A percentile compares a stretch with the other conserved stretches of the same genome.
Evolutionary conservation across 768 basidiomycete genomes (phyloP).

Genomic region (Leccinum olivaceopallidum): DNA sequence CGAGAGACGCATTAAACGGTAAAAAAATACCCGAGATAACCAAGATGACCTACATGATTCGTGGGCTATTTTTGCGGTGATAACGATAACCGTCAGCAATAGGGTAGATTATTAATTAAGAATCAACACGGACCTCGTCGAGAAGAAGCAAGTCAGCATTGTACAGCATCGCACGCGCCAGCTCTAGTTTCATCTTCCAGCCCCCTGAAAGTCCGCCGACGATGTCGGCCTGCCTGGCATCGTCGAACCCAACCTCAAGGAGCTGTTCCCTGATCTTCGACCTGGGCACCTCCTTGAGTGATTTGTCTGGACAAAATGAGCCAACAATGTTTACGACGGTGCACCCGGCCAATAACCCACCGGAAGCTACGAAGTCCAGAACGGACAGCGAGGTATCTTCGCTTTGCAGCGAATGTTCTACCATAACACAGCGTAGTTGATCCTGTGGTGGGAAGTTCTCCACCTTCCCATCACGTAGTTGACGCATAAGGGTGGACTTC

Average conservation of each 20-base stretch:
- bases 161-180: slow-evolving; percentile 95
- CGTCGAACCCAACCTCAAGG: slow-evolving; percentile 88
- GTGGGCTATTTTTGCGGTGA: slow-evolving; percentile 61
- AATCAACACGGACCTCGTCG: slow-evolving; percentile 63
- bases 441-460: slow-evolving; percentile 94
- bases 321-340: not conserved
- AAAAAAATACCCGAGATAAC: slow-evolving; percentile 18
- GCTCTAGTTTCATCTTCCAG: slow-evolving; percentile 99
- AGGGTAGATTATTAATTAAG: slow-evolving; percentile 22
- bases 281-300: slow-evolving; percentile 59
- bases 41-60: slow-evolving; percentile 68
- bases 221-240: slow-evolving; percentile 75
- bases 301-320: slow-evolving; percentile 53
- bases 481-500: slow-evolving; percentile 95
- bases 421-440: slow-evolving; percentile 90
- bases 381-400: slow-evolving; percentile 84
- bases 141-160: slow-evolving; percentile 83
- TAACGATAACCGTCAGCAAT: slow-evolving; percentile 26
- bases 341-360: slow-evolving; percentile 40
- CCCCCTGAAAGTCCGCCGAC: slow-evolving; percentile 94
- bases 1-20: slow-evolving; percentile 17
- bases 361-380: slow-evolving; percentile 87
- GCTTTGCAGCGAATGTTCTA: slow-evolving; percentile 94
- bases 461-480: slow-evolving; percentile 91
- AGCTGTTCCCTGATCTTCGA: slow-evolving; percentile 79